Percentiles rank a stretch among this genome's conserved stretches.
These are phyloP conservation scores for Malus domestica DNA, from an alignment of 306 rosid species.

Conservation along the genomic window DNA sequence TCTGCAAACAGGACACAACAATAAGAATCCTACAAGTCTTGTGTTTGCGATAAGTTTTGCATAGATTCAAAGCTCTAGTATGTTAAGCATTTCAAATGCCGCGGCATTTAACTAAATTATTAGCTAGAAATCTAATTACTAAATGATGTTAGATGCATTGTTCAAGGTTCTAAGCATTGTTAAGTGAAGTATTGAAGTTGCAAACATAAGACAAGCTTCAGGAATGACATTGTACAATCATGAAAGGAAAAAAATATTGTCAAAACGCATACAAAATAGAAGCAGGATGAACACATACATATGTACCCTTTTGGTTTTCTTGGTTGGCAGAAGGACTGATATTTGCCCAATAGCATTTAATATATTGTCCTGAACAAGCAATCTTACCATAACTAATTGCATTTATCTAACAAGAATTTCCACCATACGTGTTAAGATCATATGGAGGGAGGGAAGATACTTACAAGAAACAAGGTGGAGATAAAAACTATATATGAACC, in stretches of 20 bases:
- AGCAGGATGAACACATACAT: background rate
- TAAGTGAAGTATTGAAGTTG: background rate
- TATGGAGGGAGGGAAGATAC: background rate
- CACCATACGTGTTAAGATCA: background rate
- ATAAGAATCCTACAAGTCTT: background rate
- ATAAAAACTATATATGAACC: background rate
- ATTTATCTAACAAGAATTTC: background rate
- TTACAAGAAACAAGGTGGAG: background rate
- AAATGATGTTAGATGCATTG: background rate
- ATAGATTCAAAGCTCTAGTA: background rate
- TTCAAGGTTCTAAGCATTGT: background rate
- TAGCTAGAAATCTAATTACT: background rate
- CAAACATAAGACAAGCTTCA: background rate
- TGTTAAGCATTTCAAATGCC: background rate
- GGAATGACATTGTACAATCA: background rate
- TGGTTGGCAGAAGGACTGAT: background rate
- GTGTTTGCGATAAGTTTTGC: background rate
- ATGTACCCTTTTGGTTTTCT: background rate
- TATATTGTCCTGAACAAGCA: background rate
- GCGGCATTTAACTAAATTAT: background rate
- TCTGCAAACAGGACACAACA: constrained; percentile 42
- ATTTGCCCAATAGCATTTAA: background rate
- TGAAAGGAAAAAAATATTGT: background rate
- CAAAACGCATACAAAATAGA: background rate
- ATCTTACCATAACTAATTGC: background rate